These are phyloP conservation scores for Trametes sp. DNA, from an alignment of 1,284 basidiomycete species.

Conservation along the genomic window DNA sequence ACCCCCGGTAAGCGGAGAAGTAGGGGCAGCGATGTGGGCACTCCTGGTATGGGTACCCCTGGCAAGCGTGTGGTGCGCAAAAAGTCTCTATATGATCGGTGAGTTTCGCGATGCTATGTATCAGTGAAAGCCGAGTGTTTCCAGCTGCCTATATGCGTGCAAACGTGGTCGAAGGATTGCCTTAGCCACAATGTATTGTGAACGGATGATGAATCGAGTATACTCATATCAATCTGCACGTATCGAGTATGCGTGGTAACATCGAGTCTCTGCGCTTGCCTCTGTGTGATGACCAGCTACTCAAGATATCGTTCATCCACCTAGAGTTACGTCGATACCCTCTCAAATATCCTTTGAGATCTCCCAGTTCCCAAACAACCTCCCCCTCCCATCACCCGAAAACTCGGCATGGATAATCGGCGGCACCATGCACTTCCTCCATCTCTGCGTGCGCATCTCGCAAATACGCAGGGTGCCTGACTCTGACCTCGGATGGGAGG, in stretches of 20 bases:
- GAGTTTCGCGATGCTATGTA: conserved; percentile 9
- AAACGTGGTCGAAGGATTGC: too few species aligned
- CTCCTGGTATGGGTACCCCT: conserved; percentile 48
- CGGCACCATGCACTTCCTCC: conserved; percentile 66
- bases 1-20: conserved; percentile 57
- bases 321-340: conserved; percentile 67
- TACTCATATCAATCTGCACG: too few species aligned
- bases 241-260: too few species aligned
- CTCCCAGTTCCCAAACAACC: conserved; percentile 75
- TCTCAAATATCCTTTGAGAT: conserved; percentile 75
- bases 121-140: background rate
- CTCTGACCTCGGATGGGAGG: conserved; percentile 78
- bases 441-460: conserved; percentile 68
- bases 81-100: conserved; percentile 69
- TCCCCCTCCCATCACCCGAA: conserved; percentile 71
- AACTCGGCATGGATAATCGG: conserved; percentile 74
- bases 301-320: background rate
- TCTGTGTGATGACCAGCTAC: background rate
- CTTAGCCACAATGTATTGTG: too few species aligned
- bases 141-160: too few species aligned
- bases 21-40: conserved; percentile 49
- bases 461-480: conserved; percentile 64
- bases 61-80: conserved; percentile 64
- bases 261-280: background rate
- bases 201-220: too few species aligned